Base-by-base conservation (phyloP, 371 early-diverging fungal species). In the Capillidium heterosporum region DNA sequence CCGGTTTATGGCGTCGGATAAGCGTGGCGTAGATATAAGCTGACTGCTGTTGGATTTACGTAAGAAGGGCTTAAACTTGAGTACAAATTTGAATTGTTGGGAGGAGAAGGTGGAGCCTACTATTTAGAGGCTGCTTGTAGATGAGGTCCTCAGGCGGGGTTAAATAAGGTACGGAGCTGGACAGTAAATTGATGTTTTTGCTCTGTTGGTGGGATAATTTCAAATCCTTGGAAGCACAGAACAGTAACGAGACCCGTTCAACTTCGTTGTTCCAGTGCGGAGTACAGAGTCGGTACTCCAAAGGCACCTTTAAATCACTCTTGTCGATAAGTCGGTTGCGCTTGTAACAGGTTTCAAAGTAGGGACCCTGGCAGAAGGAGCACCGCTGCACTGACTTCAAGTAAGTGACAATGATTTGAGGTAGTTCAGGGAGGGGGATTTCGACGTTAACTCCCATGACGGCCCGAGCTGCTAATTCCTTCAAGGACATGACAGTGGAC, bases 301-400 rank as follows among this genome's bases (percentile, higher is more conserved):
- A 63, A 0, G 85, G 84, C 17, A 85, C 70, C 7, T 70, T 66
- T 19, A 65, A 57, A 1, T 75, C 76, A 21, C 69, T 69, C 47
- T 81, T 77, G 56, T 80, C 80, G 29, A 86, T 72, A 23, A 82
- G 67, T 41, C 81, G 68, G 29, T 75, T 70, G 1, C 87, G 73
- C 11, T 66, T 69, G 13, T 74, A 72, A 63, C 57, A 78, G 0
- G 70, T 66, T n/a, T 87, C 81, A 66, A 91, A 88, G 58, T 76
- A 85, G 7, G 95, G 91, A 0, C 91, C 91, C 19, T 71, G 70
- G 63, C 95, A 95, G 65, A 82, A 87, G 5, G 87, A 71, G 67
- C 95, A 95, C 21, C 66, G 64, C 46, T 80, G 69, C 1, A 75
- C 79, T 15, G 71, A 70, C 15, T 69, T 65, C n/a, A 91, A 62